Conservation (phyloP, 371 early-diverging fungal genomes). For the Phascolomyces articulosus region DNA sequence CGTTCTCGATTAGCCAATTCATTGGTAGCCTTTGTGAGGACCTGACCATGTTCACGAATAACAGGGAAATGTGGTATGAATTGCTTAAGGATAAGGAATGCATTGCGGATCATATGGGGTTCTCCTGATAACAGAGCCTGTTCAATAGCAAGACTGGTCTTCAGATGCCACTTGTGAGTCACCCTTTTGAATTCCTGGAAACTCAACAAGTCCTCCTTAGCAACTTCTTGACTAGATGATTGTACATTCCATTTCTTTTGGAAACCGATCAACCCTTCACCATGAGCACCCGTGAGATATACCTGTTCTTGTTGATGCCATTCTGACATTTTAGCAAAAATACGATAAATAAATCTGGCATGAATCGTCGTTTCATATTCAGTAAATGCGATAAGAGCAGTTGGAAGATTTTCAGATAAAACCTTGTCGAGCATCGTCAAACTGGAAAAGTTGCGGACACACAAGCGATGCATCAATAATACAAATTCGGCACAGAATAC, state of each 20-base stretch:
- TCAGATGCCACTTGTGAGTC: constrained; percentile 81
- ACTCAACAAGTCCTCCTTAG: constrained; percentile 58
- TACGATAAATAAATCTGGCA: constrained; percentile 65
- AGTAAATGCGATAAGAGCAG: constrained; percentile 63
- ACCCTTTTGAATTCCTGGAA: constrained; percentile 74
- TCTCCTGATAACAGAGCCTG: constrained; percentile 67
- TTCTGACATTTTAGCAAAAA: constrained; percentile 58
- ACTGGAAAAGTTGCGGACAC: constrained; percentile 78
- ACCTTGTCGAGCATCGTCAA: constrained; percentile 79
- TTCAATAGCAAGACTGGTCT: constrained; percentile 44
- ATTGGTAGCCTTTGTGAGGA: constrained; percentile 32
- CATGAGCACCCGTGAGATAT: constrained; percentile 64
- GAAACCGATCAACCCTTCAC: constrained; percentile 73
- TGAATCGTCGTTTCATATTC: constrained; percentile 82
- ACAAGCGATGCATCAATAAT: constrained; percentile 76
- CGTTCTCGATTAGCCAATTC: constrained; percentile 35
- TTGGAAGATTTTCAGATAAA: constrained; percentile 45
- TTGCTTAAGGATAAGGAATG: constrained; percentile 71
- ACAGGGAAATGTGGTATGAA: constrained; percentile 68
- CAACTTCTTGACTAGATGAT: constrained; percentile 40
- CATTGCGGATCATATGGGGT: constrained; percentile 74
- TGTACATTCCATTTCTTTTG: constrained; percentile 67
- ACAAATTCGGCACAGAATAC: constrained; percentile 84
- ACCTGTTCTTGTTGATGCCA: constrained; percentile 62
- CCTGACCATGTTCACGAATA: constrained; percentile 55